phyloP scores from a whole-genome alignment of 805 yeast genomes.

The Lachancea meyersii region DNA sequence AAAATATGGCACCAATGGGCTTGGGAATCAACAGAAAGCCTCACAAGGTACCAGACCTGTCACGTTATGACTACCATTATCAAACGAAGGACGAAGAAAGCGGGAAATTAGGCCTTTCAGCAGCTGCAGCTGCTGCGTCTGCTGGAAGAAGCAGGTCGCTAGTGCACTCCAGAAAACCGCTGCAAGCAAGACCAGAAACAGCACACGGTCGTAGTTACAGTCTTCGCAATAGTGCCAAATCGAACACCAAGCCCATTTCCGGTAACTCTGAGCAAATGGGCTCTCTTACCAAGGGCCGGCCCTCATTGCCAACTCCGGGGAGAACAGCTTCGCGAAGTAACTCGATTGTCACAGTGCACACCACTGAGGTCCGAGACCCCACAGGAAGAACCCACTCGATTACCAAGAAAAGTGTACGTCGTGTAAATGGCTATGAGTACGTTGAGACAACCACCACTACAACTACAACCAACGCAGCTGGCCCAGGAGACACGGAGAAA shows the following conservation, averaged over 20 bases:
- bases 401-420: conserved; percentile 47
- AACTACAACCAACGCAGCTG: conserved; percentile 32
- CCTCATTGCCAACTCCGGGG: background rate
- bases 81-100: conserved; percentile 19
- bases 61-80: conserved; percentile 34
- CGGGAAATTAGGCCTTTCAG: conserved; percentile 16
- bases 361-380: conserved; percentile 45
- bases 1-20: conserved; percentile 14
- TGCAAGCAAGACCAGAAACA: background rate
- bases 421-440: conserved; percentile 43
- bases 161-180: conserved; percentile 4
- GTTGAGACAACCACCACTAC: conserved; percentile 44
- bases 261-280: background rate
- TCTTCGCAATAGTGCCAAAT: background rate
- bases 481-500: conserved; percentile 23
- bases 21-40: conserved; percentile 21
- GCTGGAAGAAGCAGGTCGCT: conserved; percentile 19
- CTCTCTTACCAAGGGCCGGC: background rate
- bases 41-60: conserved; percentile 34
- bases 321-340: conserved; percentile 22
- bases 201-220: conserved; percentile 6
- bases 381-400: conserved; percentile 51
- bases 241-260: too few species aligned
- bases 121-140: conserved; percentile 31
- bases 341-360: conserved; percentile 35